phyloP scores from a whole-genome alignment of 495 filamentous ascomycete genomes.

The Daldinia caldariorum region DNA sequence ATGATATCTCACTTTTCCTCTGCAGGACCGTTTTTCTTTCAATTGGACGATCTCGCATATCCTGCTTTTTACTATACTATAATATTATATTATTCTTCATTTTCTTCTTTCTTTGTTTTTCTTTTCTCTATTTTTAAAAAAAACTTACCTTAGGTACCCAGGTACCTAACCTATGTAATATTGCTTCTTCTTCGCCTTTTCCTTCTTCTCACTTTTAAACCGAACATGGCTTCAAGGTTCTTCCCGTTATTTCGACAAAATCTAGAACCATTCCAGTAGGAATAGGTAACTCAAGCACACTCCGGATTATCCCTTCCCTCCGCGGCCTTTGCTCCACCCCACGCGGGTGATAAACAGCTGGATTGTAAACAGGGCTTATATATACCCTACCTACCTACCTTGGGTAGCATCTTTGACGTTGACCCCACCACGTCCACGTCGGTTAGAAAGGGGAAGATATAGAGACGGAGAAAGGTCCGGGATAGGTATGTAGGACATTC shows the following conservation, averaged over 20 bases:
- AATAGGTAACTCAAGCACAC: background rate
- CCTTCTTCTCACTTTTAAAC: background rate
- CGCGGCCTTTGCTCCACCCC: conserved; percentile 20
- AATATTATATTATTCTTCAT: background rate
- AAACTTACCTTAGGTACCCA: too few species aligned
- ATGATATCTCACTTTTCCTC: conserved; percentile 6
- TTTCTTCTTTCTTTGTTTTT: conserved; percentile 3
- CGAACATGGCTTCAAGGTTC: background rate
- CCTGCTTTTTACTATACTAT: background rate
- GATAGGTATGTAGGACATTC: conserved; percentile 6
- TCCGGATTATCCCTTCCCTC: conserved; percentile 27
- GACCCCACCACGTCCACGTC: conserved; percentile 30
- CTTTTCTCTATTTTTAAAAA: conserved; percentile 1
- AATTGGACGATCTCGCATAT: conserved; percentile 21
- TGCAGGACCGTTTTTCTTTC: background rate
- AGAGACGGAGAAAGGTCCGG: too few species aligned
- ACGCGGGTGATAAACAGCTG: conserved; percentile 32
- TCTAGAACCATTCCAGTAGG: conserved; percentile 20
- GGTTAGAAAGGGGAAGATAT: background rate
- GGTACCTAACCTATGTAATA: background rate
- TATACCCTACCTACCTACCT: background rate
- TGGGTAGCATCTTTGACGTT: conserved; percentile 1
- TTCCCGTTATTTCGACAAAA: conserved; percentile 1
- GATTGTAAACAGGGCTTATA: conserved; percentile 34
- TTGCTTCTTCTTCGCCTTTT: conserved; percentile 5